Percentiles rank a stretch among this genome's conserved stretches.
Evolutionary conservation across 139 green algal genomes (phyloP).

Genomic region (Trebouxia sp.): DNA sequence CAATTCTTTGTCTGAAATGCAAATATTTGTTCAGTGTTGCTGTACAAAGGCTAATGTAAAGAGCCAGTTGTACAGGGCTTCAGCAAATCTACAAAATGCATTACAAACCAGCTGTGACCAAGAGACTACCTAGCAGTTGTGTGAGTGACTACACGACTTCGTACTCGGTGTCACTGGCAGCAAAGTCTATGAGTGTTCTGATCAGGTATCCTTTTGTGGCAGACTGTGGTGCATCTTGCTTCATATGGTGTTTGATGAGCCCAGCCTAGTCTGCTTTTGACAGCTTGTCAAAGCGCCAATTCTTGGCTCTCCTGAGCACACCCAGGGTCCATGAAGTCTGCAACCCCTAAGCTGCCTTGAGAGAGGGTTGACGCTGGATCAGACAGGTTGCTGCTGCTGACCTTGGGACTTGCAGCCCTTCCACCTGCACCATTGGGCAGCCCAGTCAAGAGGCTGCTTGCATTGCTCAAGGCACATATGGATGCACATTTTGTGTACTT

Average conservation of each 20-base stretch:
- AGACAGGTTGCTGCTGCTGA: neutral
- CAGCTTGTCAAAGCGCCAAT: conserved; percentile 1
- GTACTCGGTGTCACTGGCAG: conserved; percentile 20
- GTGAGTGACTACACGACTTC: conserved; percentile 22
- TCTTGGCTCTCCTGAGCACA: neutral
- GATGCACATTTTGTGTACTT: too few relatives aligned
- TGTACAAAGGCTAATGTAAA: conserved; percentile 12
- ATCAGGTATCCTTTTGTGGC: conserved; percentile 22
- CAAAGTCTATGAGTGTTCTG: conserved; percentile 19
- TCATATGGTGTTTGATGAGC: neutral
- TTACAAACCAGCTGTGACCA: conserved; percentile 18
- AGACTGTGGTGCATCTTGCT: conserved; percentile 26
- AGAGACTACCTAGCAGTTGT: conserved; percentile 17
- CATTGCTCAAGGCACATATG: too few relatives aligned
- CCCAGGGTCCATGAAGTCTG: neutral
- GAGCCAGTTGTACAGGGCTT: too few relatives aligned
- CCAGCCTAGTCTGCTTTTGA: neutral
- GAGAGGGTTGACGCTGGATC: neutral
- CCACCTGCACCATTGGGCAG: neutral
- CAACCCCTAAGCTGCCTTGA: neutral
- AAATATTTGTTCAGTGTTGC: neutral
- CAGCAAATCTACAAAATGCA: too few relatives aligned
- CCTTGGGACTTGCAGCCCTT: neutral
- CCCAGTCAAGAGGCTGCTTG: conserved; percentile 9
- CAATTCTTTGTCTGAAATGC: too few relatives aligned